A percentile compares a stretch with the other conserved stretches of the same genome.
Conservation (phyloP, 352 stramenopile genomes). For the Phytophthora lateralis region DNA sequence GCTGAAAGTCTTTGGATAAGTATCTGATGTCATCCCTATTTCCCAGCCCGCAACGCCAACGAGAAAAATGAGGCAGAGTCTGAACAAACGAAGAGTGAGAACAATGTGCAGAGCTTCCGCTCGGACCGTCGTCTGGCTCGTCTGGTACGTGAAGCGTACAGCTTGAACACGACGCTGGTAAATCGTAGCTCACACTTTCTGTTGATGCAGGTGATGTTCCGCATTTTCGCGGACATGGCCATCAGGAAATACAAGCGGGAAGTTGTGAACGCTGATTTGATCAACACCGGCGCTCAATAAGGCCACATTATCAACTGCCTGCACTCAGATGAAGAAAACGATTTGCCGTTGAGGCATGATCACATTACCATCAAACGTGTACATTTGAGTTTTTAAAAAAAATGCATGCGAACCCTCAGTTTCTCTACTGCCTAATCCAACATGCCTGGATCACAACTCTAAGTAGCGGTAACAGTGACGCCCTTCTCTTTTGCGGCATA, state of each 20-base stretch:
- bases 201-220: constrained; percentile 57
- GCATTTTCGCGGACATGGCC: constrained; percentile 65
- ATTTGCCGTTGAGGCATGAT: neutral
- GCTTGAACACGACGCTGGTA: neutral
- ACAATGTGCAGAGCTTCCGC: constrained; percentile 82
- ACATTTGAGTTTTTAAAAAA: constrained; percentile 29
- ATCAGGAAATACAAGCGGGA: constrained; percentile 71
- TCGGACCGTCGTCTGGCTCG: constrained; percentile 78
- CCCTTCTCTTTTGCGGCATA: constrained; percentile 84
- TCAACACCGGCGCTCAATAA: constrained; percentile 4
- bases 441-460: constrained; percentile 20
- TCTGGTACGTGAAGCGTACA: constrained; percentile 41
- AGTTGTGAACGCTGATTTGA: constrained; percentile 32
- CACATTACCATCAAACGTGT: constrained; percentile 17
- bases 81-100: constrained; percentile 64
- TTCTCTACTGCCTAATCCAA: constrained; percentile 6
- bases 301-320: neutral
- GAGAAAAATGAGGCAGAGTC: constrained; percentile 63
- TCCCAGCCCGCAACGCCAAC: constrained; percentile 41
- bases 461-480: constrained; percentile 51
- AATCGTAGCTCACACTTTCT: neutral
- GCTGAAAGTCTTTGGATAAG: neutral
- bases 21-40: neutral
- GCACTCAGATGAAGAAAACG: constrained; percentile 16
- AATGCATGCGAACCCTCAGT: constrained; percentile 13